phyloP scores from a whole-genome alignment of 2,329 filamentous ascomycete genomes.

The Amesomyces nigricolor region DNA sequence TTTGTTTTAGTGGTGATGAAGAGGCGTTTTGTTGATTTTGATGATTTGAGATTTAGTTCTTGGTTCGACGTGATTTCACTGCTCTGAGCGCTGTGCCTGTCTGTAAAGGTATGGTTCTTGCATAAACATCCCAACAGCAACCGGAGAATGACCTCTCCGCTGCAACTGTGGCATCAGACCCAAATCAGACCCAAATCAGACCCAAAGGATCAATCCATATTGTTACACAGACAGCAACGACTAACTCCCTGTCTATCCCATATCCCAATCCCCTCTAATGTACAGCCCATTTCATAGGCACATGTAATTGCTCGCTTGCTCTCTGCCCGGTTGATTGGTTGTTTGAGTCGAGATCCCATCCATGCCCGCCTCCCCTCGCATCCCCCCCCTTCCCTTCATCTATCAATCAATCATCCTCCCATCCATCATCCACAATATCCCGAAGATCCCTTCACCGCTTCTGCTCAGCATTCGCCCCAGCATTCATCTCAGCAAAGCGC shows the following conservation, averaged over 20 bases:
- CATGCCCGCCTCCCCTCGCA: background rate
- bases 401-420: background rate
- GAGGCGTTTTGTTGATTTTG: background rate
- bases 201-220: background rate
- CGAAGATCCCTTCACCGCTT: slow-evolving; percentile 32
- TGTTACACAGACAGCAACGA: background rate
- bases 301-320: too few species aligned
- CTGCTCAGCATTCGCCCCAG: slow-evolving; percentile 51
- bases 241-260: slow-evolving; percentile 1
- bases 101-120: background rate
- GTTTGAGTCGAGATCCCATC: background rate
- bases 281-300: background rate
- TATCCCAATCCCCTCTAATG: background rate
- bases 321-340: background rate
- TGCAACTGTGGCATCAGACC: too few species aligned
- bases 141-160: background rate
- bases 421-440: background rate
- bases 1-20: background rate
- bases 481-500: slow-evolving; percentile 72
- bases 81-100: background rate
- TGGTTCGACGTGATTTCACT: background rate
- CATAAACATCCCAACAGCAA: background rate
- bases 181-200: too few species aligned
- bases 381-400: background rate
- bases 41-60: too few species aligned